These are phyloP conservation scores for Cicer pinnatifidum DNA, from an alignment of 306 rosid genomes.

Conservation along the genomic window DNA sequence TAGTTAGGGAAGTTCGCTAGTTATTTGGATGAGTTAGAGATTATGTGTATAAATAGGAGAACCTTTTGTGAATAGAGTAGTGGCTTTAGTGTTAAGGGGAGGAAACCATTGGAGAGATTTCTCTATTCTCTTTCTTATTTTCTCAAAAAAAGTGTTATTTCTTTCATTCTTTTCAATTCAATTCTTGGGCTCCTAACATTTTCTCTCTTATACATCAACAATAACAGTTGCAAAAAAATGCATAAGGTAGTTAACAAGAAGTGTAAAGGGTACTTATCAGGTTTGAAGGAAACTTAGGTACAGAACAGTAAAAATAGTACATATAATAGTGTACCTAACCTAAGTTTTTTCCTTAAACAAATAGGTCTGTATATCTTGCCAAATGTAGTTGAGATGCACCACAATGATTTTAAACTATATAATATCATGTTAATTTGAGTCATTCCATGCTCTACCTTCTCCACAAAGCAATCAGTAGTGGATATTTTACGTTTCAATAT, in stretches of 20 bases:
- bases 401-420: constrained; percentile 27
- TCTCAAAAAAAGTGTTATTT: too few species aligned
- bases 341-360: not conserved
- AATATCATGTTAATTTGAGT: constrained; percentile 9
- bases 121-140: too few species aligned
- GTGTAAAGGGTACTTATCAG: not conserved
- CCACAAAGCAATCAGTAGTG: not conserved
- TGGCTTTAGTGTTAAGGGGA: too few species aligned
- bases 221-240: not conserved
- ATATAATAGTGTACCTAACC: not conserved
- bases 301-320: not conserved
- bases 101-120: too few species aligned
- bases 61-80: too few species aligned
- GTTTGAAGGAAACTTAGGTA: not conserved
- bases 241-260: too few species aligned
- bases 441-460: not conserved
- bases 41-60: too few species aligned
- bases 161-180: too few species aligned
- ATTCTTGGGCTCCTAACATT: too few species aligned
- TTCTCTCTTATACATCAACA: not conserved
- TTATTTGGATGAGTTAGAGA: too few species aligned
- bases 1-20: too few species aligned
- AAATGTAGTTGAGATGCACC: constrained; percentile 20
- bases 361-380: constrained; percentile 5
- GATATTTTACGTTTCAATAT: not conserved